Base-by-base conservation (phyloP, 2,329 filamentous ascomycete genomes). In the Aureobasidium sp. region DNA sequence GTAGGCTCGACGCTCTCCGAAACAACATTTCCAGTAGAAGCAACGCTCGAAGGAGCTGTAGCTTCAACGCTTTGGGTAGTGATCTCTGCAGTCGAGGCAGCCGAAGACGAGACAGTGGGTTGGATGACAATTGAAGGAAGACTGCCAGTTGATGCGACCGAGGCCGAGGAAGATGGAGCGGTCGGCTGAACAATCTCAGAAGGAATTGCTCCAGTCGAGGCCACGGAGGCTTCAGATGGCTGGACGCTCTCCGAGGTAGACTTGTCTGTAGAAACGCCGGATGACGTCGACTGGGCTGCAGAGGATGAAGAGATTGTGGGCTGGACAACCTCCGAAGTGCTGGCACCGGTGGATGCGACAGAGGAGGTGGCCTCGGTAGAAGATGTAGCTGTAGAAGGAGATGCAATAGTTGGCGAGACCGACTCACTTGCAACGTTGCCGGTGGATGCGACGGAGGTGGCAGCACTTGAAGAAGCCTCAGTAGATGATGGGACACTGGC, bases 1-100 rank as follows among this genome's bases (percentile, higher is more conserved):
- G 61, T 63, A 25, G 61, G 61, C 25, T 56, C 36, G 11, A 63
- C 59, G 29, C 39, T 62, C 11, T 62, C 59, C 6, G 37, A 22
- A 15, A 22, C 14, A 27, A 48, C 47, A 22, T 27, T 22, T 14
- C 47, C 58, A 5, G 58, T 53, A 22, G 58, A 53, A 17, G 58
- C 58, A 14, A 45, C 52, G n/a, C 25, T 42, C 17, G 52, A 42
- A 42, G 52, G 5, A 3, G 37, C 20, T 5, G 37, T 44, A 29
- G 25, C 9, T 11, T 55, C 36, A 15, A 31, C 52, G n/a, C 51
- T 55, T 20, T 55, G 36, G 9, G 12, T 29, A 17, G 48, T 51
- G 5, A 37, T 14, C n/a, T 36, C 12, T 36, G 29, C 48, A n/a
- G 48, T 37, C 17, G 34, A 27, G 15, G 34, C 22, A 31, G 29